A percentile compares a stretch with the other conserved stretches of the same genome.
These are phyloP conservation scores for Tricholoma terreum DNA, from an alignment of 768 basidiomycete genomes.

Conservation along the genomic window DNA sequence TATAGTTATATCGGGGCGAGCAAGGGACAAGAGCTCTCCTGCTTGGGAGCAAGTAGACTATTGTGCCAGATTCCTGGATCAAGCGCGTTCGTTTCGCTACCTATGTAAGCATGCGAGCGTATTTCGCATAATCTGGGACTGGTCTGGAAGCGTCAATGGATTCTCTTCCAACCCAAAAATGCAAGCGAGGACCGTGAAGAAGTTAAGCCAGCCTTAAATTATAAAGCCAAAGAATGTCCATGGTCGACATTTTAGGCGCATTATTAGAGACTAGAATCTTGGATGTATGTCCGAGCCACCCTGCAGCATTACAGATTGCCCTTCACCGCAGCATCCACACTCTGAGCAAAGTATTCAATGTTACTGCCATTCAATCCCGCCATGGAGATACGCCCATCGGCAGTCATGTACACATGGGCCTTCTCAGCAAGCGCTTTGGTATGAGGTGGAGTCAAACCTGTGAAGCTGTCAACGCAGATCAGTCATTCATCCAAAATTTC, in stretches of 20 bases:
- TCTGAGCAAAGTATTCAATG: slow-evolving; percentile 88
- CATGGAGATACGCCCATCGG: slow-evolving; percentile 92
- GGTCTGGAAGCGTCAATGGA: no score
- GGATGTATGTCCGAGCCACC: background rate
- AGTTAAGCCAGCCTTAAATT: no score
- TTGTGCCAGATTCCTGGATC: no score
- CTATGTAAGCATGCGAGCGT: no score
- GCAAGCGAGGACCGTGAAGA: no score
- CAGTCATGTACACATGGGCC: slow-evolving; percentile 93
- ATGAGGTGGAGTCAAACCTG: slow-evolving; percentile 76
- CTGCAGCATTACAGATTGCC: slow-evolving; percentile 53
- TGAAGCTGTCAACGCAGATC: slow-evolving; percentile 56
- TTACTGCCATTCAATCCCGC: slow-evolving; percentile 83
- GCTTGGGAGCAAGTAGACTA: no score
- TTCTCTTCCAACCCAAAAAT: no score
- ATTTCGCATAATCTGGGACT: no score
- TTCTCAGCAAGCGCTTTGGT: slow-evolving; percentile 82
- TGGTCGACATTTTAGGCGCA: background rate
- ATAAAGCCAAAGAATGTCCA: background rate
- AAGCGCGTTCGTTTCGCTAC: no score
- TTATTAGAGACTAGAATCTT: background rate
- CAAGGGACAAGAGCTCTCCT: no score
- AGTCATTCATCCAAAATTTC: background rate
- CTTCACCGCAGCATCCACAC: slow-evolving; percentile 79
- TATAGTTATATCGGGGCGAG: no score